phyloP scores from a whole-genome alignment of 2,329 filamentous ascomycete species.

The Cladosporium sp. region DNA sequence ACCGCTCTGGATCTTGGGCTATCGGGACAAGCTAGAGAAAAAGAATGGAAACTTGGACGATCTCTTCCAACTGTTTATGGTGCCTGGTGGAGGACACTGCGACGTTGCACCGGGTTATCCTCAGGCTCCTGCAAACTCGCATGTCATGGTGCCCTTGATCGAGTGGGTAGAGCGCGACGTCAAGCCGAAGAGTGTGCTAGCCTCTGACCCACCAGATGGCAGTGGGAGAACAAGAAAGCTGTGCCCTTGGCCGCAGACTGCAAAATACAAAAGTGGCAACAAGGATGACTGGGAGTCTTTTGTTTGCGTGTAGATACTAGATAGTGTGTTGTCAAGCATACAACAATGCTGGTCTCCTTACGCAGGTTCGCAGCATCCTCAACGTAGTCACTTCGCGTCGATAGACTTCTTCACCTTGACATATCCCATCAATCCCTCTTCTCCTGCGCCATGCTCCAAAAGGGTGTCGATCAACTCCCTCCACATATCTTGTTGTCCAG shows the following conservation, averaged over 20 bases:
- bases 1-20: not conserved
- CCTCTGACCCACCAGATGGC: not conserved
- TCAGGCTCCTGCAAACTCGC: conserved; percentile 33
- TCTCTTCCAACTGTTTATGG: conserved; percentile 44
- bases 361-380: too few species aligned
- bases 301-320: not conserved
- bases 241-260: not conserved
- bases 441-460: not conserved
- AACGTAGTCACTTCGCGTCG: too few species aligned
- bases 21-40: not conserved
- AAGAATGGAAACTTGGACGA: conserved; percentile 31
- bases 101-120: conserved; percentile 30
- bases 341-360: too few species aligned
- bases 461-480: not conserved
- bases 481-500: not conserved
- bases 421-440: not conserved
- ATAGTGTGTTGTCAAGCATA: not conserved
- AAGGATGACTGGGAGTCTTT: not conserved
- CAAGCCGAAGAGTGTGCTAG: conserved; percentile 27
- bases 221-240: not conserved
- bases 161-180: conserved; percentile 41
- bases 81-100: conserved; percentile 45
- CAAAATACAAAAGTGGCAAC: not conserved
- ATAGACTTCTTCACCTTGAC: not conserved
- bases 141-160: conserved; percentile 38